phyloP scores from a whole-genome alignment of 345 rosid species.

The Cardamine chenopodiifolia region DNA sequence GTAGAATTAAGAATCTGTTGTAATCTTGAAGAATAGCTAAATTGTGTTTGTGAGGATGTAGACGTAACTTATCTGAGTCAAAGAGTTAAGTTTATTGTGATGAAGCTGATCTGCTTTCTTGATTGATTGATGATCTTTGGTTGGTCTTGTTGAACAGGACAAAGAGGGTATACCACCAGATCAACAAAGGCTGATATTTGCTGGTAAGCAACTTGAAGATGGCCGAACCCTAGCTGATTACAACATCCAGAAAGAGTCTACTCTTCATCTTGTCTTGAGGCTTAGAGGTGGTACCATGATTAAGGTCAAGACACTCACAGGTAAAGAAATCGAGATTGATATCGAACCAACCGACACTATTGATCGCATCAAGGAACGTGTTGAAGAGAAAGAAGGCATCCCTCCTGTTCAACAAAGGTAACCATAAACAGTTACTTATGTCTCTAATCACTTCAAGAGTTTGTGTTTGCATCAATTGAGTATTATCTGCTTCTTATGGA shows the following conservation, averaged over 20 bases:
- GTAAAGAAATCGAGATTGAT: slow-evolving; percentile 93
- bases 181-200: slow-evolving; percentile 92
- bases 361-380: slow-evolving; percentile 91
- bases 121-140: neutral
- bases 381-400: slow-evolving; percentile 97
- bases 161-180: slow-evolving; percentile 97
- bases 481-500: neutral
- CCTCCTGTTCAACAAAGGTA: slow-evolving; percentile 98
- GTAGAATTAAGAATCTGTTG: neutral
- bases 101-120: neutral
- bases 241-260: slow-evolving; percentile 93
- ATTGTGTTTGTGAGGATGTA: neutral
- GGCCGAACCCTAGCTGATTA: slow-evolving; percentile 90
- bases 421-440: neutral
- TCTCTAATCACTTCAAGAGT: neutral
- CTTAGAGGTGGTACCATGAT: slow-evolving; percentile 98
- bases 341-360: slow-evolving; percentile 94
- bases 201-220: slow-evolving; percentile 96
- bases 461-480: neutral
- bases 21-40: neutral
- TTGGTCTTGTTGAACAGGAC: slow-evolving; percentile 50
- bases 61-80: neutral
- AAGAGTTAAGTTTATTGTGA: neutral
- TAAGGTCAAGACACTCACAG: slow-evolving; percentile 92
- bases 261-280: slow-evolving; percentile 89